phyloP scores from a whole-genome alignment of 1,284 basidiomycete genomes.

The Takashimella tepidaria region DNA sequence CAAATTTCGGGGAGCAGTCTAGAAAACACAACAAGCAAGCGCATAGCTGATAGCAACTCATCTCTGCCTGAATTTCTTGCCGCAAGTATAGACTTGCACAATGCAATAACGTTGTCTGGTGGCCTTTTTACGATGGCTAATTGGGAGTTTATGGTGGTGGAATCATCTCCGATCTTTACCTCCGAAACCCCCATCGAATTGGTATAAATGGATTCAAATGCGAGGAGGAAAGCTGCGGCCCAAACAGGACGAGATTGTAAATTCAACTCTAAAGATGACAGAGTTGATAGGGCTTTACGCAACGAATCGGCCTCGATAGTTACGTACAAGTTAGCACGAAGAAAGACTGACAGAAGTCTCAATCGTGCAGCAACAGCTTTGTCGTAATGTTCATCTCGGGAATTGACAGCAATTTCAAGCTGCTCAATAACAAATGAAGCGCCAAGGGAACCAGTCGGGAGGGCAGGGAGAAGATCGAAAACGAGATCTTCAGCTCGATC shows the following conservation, averaged over 20 bases:
- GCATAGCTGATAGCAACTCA: slow-evolving; percentile 70
- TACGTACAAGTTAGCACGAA: not conserved
- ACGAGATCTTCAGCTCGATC: slow-evolving; percentile 82
- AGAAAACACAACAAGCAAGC: slow-evolving; percentile 75
- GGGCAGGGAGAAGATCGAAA: slow-evolving; percentile 79
- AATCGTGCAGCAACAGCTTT: slow-evolving; percentile 67
- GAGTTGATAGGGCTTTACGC: not conserved
- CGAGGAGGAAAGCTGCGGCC: slow-evolving; percentile 70
- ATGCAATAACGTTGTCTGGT: slow-evolving; percentile 61
- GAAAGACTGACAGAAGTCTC: slow-evolving; percentile 74
- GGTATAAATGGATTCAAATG: slow-evolving; percentile 73
- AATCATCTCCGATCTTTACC: slow-evolving; percentile 36
- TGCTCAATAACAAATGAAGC: slow-evolving; percentile 23
- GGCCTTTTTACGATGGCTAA: slow-evolving; percentile 16
- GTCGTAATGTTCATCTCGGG: slow-evolving; percentile 53
- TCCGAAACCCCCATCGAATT: slow-evolving; percentile 65
- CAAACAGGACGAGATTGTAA: slow-evolving; percentile 59
- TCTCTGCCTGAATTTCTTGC: slow-evolving; percentile 55
- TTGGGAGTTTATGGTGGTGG: not conserved
- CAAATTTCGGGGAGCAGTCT: slow-evolving; percentile 64
- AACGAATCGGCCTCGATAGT: not conserved
- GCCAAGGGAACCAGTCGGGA: slow-evolving; percentile 52
- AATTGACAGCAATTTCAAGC: slow-evolving; percentile 12
- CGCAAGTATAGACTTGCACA: slow-evolving; percentile 62
- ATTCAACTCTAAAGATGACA: not conserved